These are phyloP conservation scores for Mucuna pruriens DNA, from an alignment of 306 rosid genomes.

Conservation along the genomic window DNA sequence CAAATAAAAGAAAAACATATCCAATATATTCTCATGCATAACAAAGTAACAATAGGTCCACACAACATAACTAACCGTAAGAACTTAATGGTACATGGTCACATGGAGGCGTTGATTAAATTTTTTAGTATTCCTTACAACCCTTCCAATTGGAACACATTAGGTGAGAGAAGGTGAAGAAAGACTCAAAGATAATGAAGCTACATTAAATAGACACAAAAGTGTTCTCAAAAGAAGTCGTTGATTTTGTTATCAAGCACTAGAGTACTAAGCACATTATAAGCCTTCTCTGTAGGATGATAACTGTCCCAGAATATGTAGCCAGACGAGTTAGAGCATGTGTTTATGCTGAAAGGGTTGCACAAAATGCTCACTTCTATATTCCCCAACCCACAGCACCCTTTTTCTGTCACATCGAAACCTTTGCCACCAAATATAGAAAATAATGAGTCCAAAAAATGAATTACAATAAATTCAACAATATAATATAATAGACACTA, in stretches of 20 bases:
- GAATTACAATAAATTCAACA: not conserved
- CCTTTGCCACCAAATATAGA: constrained; percentile 45
- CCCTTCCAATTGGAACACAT: not conserved
- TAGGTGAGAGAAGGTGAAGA: not conserved
- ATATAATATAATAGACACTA: not conserved
- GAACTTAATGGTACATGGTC: not conserved
- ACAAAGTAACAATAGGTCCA: not conserved
- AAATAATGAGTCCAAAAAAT: not conserved
- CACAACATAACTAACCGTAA: too few relatives aligned
- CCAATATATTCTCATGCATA: not conserved
- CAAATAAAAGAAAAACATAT: not conserved
- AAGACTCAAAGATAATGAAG: not conserved
- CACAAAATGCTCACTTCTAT: constrained; percentile 69
- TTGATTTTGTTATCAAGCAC: constrained; percentile 45
- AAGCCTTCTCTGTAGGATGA: constrained; percentile 69
- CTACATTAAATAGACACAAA: not conserved
- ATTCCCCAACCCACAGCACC: constrained; percentile 85
- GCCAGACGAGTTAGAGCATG: constrained; percentile 52
- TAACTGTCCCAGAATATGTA: constrained; percentile 83
- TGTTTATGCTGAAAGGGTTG: constrained; percentile 41
- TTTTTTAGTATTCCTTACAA: not conserved
- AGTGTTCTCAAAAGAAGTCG: constrained; percentile 48
- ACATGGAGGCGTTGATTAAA: not conserved
- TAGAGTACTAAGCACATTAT: constrained; percentile 42
- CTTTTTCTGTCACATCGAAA: constrained; percentile 57